A percentile compares a stretch with the other conserved stretches of the same genome.
Conservation (phyloP, 768 basidiomycete species). For the Rhodotorula kratochvilovae region DNA sequence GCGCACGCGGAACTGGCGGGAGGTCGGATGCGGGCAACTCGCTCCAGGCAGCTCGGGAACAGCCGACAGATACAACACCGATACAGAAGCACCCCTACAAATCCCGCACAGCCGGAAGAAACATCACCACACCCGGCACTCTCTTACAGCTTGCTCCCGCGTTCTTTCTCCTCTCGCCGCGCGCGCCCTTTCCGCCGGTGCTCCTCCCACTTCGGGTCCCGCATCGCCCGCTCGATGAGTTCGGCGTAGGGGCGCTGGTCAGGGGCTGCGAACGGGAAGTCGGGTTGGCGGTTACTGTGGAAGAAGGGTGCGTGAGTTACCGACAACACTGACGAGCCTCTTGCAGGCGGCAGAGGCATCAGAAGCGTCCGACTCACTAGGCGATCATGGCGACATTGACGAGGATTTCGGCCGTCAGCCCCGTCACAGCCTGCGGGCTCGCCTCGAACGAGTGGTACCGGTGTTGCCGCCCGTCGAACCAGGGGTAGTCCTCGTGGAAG, state of each 20-base stretch:
- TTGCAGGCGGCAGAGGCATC: no score
- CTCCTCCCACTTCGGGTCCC: slow-evolving; percentile 15
- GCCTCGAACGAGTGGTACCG: slow-evolving; percentile 35
- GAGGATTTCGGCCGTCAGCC: slow-evolving; percentile 42
- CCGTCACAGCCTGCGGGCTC: slow-evolving; percentile 21
- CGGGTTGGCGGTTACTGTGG: slow-evolving; percentile 25
- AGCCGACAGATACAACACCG: no score
- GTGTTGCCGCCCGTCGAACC: slow-evolving; percentile 36
- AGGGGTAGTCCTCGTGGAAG: slow-evolving; percentile 34
- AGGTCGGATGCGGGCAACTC: no score
- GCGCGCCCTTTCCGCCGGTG: neutral
- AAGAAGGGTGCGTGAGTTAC: no score
- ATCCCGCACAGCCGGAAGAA: no score
- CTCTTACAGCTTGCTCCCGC: neutral
- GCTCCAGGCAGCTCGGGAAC: no score
- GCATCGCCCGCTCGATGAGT: slow-evolving; percentile 21
- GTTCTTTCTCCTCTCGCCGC: neutral
- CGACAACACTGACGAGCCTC: neutral
- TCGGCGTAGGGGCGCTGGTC: slow-evolving; percentile 15
- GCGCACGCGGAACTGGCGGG: no score
- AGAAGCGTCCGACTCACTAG: slow-evolving; percentile 16
- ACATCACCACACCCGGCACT: no score
- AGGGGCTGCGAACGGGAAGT: slow-evolving; percentile 22
- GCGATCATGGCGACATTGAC: slow-evolving; percentile 39
- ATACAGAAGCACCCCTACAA: no score